Percentiles rank a stretch among this genome's conserved stretches.
Evolutionary conservation across 1,284 basidiomycete species (phyloP).

Genomic region (Apiotrichum laibachii): DNA sequence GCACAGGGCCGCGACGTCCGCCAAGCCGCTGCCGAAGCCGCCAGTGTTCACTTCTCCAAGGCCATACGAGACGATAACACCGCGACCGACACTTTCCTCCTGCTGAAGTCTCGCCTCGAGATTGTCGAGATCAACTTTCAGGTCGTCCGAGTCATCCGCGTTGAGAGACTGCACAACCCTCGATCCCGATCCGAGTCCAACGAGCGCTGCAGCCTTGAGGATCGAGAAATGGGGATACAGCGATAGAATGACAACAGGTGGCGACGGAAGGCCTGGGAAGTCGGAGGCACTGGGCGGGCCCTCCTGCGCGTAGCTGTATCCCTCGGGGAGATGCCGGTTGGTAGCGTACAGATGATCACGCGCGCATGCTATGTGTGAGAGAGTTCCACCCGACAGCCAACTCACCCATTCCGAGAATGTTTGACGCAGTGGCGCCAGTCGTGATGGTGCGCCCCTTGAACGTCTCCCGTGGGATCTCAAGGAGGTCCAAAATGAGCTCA

Average conservation of each 20-base stretch:
- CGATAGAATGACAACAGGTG: constrained; percentile 51
- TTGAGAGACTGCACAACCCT: constrained; percentile 47
- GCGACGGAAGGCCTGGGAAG: constrained; percentile 26
- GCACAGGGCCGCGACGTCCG: constrained; percentile 48
- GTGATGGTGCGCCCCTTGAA: constrained; percentile 54
- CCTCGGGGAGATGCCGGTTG: neutral
- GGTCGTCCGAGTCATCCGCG: constrained; percentile 24
- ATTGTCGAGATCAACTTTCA: constrained; percentile 49
- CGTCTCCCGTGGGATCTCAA: constrained; percentile 40
- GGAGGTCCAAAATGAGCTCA: constrained; percentile 52
- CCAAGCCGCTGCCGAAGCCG: constrained; percentile 47
- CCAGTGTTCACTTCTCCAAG: constrained; percentile 58
- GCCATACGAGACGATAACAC: constrained; percentile 51
- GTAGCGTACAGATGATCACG: constrained; percentile 38
- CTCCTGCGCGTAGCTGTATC: constrained; percentile 42
- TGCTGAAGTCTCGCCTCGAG: constrained; percentile 44
- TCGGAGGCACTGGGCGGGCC: constrained; percentile 37
- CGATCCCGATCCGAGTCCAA: constrained; percentile 52
- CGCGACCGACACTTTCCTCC: constrained; percentile 36
- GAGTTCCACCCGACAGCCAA: constrained; percentile 23
- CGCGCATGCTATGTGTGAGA: constrained; percentile 40
- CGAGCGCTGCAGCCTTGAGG: constrained; percentile 54
- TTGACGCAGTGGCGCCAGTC: constrained; percentile 56
- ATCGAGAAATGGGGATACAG: constrained; percentile 56
- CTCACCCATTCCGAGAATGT: constrained; percentile 53